Percentiles rank a stretch among this genome's conserved stretches.
Evolutionary conservation across 2,329 filamentous ascomycete species (phyloP).

Genomic region (Colletotrichum orchidophilum): DNA sequence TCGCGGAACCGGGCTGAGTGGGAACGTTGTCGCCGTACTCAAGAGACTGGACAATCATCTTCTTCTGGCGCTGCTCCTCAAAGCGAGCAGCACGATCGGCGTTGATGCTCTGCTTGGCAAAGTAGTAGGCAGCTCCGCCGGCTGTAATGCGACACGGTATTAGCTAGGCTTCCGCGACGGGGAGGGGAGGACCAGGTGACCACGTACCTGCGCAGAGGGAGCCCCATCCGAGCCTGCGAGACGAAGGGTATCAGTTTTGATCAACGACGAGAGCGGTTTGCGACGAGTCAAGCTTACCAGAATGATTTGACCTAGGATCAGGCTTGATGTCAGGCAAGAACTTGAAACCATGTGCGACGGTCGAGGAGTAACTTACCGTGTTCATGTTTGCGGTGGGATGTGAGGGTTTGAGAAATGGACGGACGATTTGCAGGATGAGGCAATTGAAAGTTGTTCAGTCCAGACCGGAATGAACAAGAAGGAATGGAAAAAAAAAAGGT

Average conservation of each 20-base stretch:
- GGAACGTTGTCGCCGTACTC: conserved; percentile 56
- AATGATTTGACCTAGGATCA: conserved; percentile 68
- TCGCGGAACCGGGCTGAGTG: conserved; percentile 44
- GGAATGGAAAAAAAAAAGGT: conserved; percentile 12
- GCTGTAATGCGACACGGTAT: conserved; percentile 59
- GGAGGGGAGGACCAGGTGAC: not conserved
- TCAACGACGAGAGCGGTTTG: conserved; percentile 3
- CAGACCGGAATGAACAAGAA: not conserved
- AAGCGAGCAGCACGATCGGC: conserved; percentile 81
- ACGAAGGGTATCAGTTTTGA: conserved; percentile 30
- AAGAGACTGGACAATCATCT: conserved; percentile 64
- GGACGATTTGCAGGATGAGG: not conserved
- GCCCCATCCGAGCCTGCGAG: conserved; percentile 86
- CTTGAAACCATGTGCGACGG: conserved; percentile 34
- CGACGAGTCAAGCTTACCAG: conserved; percentile 58
- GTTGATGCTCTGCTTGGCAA: conserved; percentile 95
- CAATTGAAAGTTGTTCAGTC: not conserved
- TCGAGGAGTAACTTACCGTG: conserved; percentile 54
- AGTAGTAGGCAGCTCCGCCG: conserved; percentile 92
- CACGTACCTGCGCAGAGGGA: conserved; percentile 81
- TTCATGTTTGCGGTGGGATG: conserved; percentile 56
- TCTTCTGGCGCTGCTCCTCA: conserved; percentile 72
- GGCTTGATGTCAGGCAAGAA: conserved; percentile 31
- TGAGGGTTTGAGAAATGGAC: not conserved
- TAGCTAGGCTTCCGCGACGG: conserved; percentile 29